Base-by-base conservation (phyloP, 2,329 filamentous ascomycete genomes). In the Aspergillus japonicus region DNA sequence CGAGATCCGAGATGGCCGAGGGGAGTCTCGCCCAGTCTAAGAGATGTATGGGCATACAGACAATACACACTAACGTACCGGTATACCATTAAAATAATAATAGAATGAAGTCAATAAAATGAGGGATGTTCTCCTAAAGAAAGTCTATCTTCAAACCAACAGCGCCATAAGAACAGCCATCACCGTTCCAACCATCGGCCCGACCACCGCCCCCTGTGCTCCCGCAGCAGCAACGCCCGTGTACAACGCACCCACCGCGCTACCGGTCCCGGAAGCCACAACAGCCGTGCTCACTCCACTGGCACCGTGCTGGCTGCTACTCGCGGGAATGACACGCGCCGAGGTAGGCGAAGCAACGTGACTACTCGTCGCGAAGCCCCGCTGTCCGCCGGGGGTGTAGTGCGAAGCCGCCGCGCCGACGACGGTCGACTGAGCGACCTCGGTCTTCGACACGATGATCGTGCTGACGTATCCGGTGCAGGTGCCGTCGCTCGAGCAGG, bases 401-500 rank as follows among this genome's bases (percentile, higher is more conserved):
- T 31, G 26, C 26, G 26, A 8, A 29, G 26, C 26, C 26, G 26
- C 19, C n/a, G n/a, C 8, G 4, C 26, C 10, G 21, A 31, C 5
- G 19, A 26, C 21, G 8, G 50, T 53, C 33, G 50, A 24, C 2
- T 44, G 50, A 7, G 21, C 33, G 14, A 26, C 2, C 2, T 53
- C 33, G 2, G 50, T 53, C 50, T 56, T 59, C 14, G 62, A 54
- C 4, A 66, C 71, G 8, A 60, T 64, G 33, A 53, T 66, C 21
- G 67, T 67, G 4, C 21, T 65, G 49, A 39, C 33, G n/a, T 59
- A 64, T 23, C 19, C 14, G 2, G 50, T 35, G 14, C 56, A 69
- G 14, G 61, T 62, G 23, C 62, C 64, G 23, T 59, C 61, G 47
- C 65, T 64, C 19, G 68, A 71, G 52, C 56, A 49, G 16, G 57